Conservation (phyloP, 805 yeast species). For the Hyphopichia homilentoma region DNA sequence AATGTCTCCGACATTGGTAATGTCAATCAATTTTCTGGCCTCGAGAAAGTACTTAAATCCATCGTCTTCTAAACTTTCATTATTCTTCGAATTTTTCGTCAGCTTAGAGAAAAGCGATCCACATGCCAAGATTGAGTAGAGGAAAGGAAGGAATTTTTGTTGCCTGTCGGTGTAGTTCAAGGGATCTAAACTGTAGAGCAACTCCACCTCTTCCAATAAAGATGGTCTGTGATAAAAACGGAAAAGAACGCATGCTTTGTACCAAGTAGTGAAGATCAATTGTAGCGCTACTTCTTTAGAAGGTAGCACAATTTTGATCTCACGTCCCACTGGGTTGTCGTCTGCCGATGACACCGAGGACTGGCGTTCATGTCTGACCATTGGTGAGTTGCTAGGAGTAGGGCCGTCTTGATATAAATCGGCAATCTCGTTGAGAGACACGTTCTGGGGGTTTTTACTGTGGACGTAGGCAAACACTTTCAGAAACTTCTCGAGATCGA, state of each 20-base stretch:
- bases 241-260: slow-evolving; percentile 79
- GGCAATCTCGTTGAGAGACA: slow-evolving; percentile 22
- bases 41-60: slow-evolving; percentile 79
- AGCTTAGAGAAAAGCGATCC: slow-evolving; percentile 71
- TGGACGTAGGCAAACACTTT: slow-evolving; percentile 18
- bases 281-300: slow-evolving; percentile 68
- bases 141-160: slow-evolving; percentile 70
- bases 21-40: slow-evolving; percentile 74
- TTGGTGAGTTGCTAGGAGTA: slow-evolving; percentile 12
- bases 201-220: slow-evolving; percentile 67
- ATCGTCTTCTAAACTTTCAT: slow-evolving; percentile 58
- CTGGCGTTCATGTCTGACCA: slow-evolving; percentile 10
- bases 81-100: slow-evolving; percentile 15
- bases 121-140: slow-evolving; percentile 84
- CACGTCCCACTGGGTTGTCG: slow-evolving; percentile 26
- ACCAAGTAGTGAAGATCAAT: slow-evolving; percentile 75
- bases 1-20: slow-evolving; percentile 78
- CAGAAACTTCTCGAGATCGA: slow-evolving; percentile 34
- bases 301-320: slow-evolving; percentile 67
- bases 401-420: slow-evolving; percentile 27
- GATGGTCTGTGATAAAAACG: slow-evolving; percentile 86
- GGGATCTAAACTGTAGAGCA: slow-evolving; percentile 74
- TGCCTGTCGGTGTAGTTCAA: slow-evolving; percentile 68
- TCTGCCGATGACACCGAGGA: slow-evolving; percentile 17
- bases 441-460: slow-evolving; percentile 11